phyloP scores from a whole-genome alignment of 2,329 filamentous ascomycete genomes.

The Penicillium sp. region DNA sequence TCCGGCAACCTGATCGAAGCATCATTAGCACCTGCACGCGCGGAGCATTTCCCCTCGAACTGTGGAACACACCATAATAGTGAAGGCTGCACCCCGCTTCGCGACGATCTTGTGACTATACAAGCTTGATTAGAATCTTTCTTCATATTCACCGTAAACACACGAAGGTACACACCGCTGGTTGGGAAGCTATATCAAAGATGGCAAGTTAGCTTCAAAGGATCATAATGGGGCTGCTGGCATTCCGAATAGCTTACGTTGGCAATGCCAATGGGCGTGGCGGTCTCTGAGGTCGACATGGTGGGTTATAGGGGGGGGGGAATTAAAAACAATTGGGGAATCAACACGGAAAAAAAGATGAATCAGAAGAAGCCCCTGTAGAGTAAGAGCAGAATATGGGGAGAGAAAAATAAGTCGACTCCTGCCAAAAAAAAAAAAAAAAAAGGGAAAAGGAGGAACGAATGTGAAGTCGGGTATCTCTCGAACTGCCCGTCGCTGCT shows the following conservation, averaged over 20 bases:
- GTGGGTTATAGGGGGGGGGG: conserved; percentile 26
- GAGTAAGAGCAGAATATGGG: conserved; percentile 10
- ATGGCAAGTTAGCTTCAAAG: conserved; percentile 13
- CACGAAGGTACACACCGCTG: conserved; percentile 59
- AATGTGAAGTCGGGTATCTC: conserved; percentile 8
- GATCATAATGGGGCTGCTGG: not conserved
- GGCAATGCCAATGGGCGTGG: conserved; percentile 70
- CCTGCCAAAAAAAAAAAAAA: conserved; percentile 15
- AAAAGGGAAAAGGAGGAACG: conserved; percentile 19
- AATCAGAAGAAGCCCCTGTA: conserved; percentile 14
- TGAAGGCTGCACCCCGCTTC: conserved; percentile 93
- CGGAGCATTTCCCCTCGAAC: not conserved
- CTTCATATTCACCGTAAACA: conserved; percentile 5
- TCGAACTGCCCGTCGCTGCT: conserved; percentile 21
- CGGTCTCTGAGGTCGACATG: conserved; percentile 60
- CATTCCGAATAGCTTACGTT: conserved; percentile 54
- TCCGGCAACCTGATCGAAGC: conserved; percentile 73
- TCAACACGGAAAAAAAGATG: conserved; percentile 18
- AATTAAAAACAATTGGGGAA: conserved; percentile 19
- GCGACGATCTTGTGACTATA: conserved; percentile 68
- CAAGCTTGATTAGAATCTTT: conserved; percentile 25
- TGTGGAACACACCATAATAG: conserved; percentile 77
- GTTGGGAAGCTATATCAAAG: conserved; percentile 58
- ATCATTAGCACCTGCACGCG: conserved; percentile 25
- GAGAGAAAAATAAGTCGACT: conserved; percentile 7